Base-by-base conservation (phyloP, 2,329 filamentous ascomycete species). In the Claviceps capensis region DNA sequence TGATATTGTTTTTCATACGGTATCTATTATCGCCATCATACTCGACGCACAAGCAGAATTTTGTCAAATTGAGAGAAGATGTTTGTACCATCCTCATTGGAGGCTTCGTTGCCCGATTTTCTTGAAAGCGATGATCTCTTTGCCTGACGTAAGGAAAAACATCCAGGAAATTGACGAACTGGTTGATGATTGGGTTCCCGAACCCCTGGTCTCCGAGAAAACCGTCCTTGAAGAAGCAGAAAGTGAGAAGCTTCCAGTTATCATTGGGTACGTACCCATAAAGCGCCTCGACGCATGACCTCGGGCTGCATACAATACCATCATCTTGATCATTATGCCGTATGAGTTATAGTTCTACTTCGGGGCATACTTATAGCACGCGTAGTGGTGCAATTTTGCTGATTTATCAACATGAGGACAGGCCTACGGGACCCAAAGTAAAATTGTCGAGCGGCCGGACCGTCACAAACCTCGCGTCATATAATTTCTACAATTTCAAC, bases 401-500 rank as follows among this genome's bases (percentile, higher is more conserved):
- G 26, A 52, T 37, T 22, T 40, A 8, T 38, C 49, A 42, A 38
- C n/a, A n/a, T 23, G 54, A 47, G 62, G 9, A 45, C 23, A 94
- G 88, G 48, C 86, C 91, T 5, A 90, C 89, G 1, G 90, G 88
- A 9, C 90, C 93, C 47, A 95, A 93, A 67, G 83, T 85, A 48
- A 96, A 93, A 67, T 79, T 98, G 52, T 76, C 82, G 47, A 95
- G 84, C 67, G 93, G 93, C 61, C 85, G 88, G 58, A 95, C 86
- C 17, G 93, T 96, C 23, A 88, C 80, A 53, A 98, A 98, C 65
- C 83, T 98, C 57, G 91, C 88, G 40, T 94, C 88, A 1, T 93
- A 89, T 72, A 98, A 98, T 68, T 95, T 93, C 69, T 97, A 95
- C 75, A 97, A 98, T 72, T 89, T 98, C 68, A 88, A 94, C 57